These are phyloP conservation scores for Chaetothyriales sp. DNA, from an alignment of 2,329 filamentous ascomycete genomes.

Conservation along the genomic window DNA sequence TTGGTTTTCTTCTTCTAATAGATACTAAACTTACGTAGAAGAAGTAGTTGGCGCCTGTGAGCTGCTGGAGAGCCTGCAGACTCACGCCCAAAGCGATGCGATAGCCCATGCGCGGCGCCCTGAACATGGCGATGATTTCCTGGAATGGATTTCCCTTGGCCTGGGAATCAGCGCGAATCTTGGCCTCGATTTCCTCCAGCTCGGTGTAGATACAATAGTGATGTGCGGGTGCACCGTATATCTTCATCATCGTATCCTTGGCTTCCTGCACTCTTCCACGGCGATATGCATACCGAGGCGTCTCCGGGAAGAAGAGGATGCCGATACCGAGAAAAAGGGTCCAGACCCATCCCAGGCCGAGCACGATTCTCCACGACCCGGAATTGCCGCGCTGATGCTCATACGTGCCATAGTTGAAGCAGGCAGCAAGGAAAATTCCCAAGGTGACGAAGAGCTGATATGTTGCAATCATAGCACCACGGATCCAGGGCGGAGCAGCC, in stretches of 20 bases:
- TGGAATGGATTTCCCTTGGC: conserved; percentile 32
- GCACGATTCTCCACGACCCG: conserved; percentile 33
- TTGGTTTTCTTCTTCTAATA: too few species aligned
- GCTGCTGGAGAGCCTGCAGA: conserved; percentile 35
- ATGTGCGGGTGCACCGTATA: conserved; percentile 41
- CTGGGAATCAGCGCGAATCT: conserved; percentile 32
- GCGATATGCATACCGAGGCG: conserved; percentile 44
- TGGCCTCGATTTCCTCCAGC: conserved; percentile 12
- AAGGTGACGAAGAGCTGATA: conserved; percentile 34
- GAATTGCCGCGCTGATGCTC: conserved; percentile 14
- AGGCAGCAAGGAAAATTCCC: conserved; percentile 30
- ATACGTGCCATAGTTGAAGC: conserved; percentile 32
- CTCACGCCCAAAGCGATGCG: conserved; percentile 30
- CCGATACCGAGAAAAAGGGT: conserved; percentile 37
- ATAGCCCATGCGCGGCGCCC: conserved; percentile 30
- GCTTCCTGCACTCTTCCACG: conserved; percentile 37
- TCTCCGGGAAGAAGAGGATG: conserved; percentile 41
- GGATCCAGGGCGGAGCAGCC: conserved; percentile 29
- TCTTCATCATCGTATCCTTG: conserved; percentile 35
- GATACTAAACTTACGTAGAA: background rate
- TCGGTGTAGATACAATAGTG: conserved; percentile 30
- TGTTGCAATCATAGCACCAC: conserved; percentile 29
- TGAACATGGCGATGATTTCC: conserved; percentile 30
- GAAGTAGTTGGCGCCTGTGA: conserved; percentile 26
- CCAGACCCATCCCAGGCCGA: conserved; percentile 44